Percentiles rank a stretch among this genome's conserved stretches.
Evolutionary conservation across 129 eudicot genomes (phyloP).

Genomic region (Tagetes patula): DNA sequence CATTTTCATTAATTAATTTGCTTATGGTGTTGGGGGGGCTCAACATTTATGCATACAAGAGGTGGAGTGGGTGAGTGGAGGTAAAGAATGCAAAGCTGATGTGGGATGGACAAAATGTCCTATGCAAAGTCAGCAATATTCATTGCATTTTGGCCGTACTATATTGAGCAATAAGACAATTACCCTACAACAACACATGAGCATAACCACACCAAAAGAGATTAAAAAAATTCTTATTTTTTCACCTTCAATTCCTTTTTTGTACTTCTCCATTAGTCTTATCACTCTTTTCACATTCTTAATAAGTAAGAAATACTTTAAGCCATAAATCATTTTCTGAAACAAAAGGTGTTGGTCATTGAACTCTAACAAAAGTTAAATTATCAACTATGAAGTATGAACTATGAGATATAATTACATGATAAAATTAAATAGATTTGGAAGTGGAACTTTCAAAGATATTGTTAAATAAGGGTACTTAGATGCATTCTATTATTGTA

Average conservation of each 20-base stretch:
- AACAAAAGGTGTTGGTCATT: background rate
- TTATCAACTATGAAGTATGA: background rate
- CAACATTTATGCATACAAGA: conserved; percentile 32
- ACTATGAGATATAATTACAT: background rate
- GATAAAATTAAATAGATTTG: background rate
- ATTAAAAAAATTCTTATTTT: background rate
- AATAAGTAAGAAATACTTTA: background rate
- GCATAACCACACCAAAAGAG: background rate
- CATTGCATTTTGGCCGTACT: conserved; percentile 34
- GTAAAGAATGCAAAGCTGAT: conserved; percentile 31
- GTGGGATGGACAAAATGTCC: conserved; percentile 39
- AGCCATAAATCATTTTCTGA: background rate
- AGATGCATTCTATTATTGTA: background rate
- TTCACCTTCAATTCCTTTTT: background rate
- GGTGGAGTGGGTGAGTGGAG: conserved; percentile 32
- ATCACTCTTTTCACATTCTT: conserved; percentile 14
- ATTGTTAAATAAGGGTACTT: background rate
- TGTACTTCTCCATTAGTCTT: conserved; percentile 18
- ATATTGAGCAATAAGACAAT: conserved; percentile 10
- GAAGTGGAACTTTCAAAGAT: background rate
- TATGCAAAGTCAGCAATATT: conserved; percentile 37
- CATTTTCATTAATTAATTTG: conserved; percentile 1
- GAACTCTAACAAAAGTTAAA: background rate
- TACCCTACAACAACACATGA: conserved; percentile 14
- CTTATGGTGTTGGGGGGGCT: conserved; percentile 33